Percentiles rank a stretch among this genome's conserved stretches.
Conservation (phyloP, 192 early-diverging fungal genomes). For the Cetraspora pellucida region DNA sequence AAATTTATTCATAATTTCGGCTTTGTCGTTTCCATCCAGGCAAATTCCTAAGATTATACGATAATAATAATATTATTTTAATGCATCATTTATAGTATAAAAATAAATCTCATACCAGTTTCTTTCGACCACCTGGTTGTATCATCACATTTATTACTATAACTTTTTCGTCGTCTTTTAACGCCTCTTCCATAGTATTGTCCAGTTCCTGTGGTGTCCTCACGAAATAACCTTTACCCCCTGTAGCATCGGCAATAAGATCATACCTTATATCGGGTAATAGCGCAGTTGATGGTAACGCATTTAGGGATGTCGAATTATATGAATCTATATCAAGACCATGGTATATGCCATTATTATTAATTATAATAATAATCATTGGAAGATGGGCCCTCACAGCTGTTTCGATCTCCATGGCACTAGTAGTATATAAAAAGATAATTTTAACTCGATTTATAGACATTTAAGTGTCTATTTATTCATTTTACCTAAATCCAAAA, state of each 20-base stretch:
- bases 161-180: slow-evolving; percentile 45
- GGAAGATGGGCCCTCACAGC: slow-evolving; percentile 62
- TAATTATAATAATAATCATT: slow-evolving; percentile 74
- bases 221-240: slow-evolving; percentile 61
- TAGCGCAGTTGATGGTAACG: slow-evolving; percentile 64
- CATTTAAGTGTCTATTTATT: neutral
- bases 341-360: slow-evolving; percentile 79
- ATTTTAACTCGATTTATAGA: neutral
- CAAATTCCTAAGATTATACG: slow-evolving; percentile 42
- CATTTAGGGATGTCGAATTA: slow-evolving; percentile 38
- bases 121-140: slow-evolving; percentile 60
- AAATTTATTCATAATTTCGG: neutral
- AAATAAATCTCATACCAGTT: slow-evolving; percentile 40
- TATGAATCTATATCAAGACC: slow-evolving; percentile 61
- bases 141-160: slow-evolving; percentile 72
- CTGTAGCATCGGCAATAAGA: slow-evolving; percentile 66
- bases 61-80: neutral
- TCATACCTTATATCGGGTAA: slow-evolving; percentile 70
- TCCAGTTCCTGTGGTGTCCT: slow-evolving; percentile 59
- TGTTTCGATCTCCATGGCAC: slow-evolving; percentile 79
- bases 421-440: neutral
- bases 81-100: neutral
- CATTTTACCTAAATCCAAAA: slow-evolving; percentile 67
- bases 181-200: slow-evolving; percentile 49
- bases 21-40: slow-evolving; percentile 46